These are phyloP conservation scores for Centella asiatica DNA, from an alignment of 129 eudicot species.

Conservation along the genomic window DNA sequence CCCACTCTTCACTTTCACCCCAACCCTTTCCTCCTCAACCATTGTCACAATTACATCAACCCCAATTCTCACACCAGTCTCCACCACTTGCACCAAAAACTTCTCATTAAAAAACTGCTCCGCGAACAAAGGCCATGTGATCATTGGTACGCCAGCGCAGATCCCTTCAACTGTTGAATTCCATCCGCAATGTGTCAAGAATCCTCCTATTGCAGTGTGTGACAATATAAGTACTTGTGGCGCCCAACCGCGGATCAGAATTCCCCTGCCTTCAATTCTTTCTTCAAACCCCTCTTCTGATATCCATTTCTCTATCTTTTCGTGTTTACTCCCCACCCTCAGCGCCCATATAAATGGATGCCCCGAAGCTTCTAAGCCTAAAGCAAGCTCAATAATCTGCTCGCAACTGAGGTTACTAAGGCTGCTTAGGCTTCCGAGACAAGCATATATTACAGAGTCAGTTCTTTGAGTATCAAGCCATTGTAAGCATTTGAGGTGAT, in stretches of 20 bases:
- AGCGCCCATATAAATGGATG: no score
- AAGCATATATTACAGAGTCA: background rate
- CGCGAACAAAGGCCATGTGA: conserved; percentile 1
- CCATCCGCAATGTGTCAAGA: conserved; percentile 8
- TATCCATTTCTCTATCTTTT: no score
- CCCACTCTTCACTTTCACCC: conserved; percentile 26
- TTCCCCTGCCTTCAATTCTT: conserved; percentile 1
- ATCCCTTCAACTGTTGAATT: conserved; percentile 5
- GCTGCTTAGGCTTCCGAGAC: background rate
- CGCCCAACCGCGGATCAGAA: background rate
- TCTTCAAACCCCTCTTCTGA: background rate
- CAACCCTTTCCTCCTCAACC: conserved; percentile 32
- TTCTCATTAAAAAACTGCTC: conserved; percentile 5
- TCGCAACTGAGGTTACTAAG: background rate
- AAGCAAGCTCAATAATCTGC: no score
- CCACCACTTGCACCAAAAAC: background rate
- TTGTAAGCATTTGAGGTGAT: background rate
- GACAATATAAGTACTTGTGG: conserved; percentile 6
- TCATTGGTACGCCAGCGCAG: conserved; percentile 2
- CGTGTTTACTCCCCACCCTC: no score
- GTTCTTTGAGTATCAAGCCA: background rate
- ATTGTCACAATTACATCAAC: conserved; percentile 21
- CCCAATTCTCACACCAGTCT: conserved; percentile 2
- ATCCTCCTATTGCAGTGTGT: background rate
- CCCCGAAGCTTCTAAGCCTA: no score